Evolutionary conservation across 2,329 filamentous ascomycete species (phyloP), one percentile per base, ranked within the genome.

Genomic region (Graphilbum sp.): DNA sequence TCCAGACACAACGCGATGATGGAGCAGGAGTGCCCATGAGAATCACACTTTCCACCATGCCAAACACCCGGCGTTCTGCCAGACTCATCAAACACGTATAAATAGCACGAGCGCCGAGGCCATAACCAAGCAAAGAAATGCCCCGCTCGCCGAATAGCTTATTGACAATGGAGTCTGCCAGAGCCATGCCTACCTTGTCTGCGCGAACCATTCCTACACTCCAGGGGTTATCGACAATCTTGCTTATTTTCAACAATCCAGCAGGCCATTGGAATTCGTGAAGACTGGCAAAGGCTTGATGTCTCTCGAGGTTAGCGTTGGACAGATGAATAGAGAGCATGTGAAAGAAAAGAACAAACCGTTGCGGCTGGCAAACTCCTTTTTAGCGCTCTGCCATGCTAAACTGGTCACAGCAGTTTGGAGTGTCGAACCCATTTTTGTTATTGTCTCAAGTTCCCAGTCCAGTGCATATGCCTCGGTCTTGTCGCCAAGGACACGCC

Each of bases 1-100:
- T 66, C 87, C 88, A 95, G 38, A 82, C 75, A 8, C 68, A 64
- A 2, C 67, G 68, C 18, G 79, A 70, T 2, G 80, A 75, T 0
- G 87, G 84, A 6, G 78, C 77, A 0, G 88, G 86, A 0, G 81
- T 69, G 2, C 88, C 88, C 53, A 95, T 84, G 38, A 96, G 54
- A 20, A 94, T 73, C 2, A 80, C 87, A 25, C 80, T 84, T 51
- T 96, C 88, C 12, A 98, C 64, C 3, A 94, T 55, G 0, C 88
- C 88, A 52, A 93, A 95, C 2, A 81, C 81, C 36, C 77, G 74
- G 41, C 85, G 69, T 52, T 88, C 81, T 0, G 84, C 84, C 33
- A 96, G 65, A 24, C 67, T 72, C 61, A 81, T 79, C 15, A 95
- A 66, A 46, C 87, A 95, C 4, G 77, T 72, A 52, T 83, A 95